Evolutionary conservation across 805 yeast species (phyloP).

Genomic region (Lipomyces chichibuensis): DNA sequence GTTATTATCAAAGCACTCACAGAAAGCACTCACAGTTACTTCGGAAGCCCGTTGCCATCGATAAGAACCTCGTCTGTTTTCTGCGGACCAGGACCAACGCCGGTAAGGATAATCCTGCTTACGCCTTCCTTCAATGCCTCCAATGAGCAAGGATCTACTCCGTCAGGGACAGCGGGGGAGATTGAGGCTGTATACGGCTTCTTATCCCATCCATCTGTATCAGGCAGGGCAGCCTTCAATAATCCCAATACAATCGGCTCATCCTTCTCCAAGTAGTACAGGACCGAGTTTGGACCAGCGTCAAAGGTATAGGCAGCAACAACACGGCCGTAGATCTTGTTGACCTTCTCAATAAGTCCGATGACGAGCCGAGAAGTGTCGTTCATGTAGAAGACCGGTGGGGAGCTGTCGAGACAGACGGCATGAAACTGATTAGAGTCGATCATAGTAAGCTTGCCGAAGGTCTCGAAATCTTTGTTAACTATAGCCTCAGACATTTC

Average conservation of each 20-base stretch:
- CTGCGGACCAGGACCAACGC: slow-evolving; percentile 87
- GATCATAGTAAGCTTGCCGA: slow-evolving; percentile 90
- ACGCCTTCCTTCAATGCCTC: slow-evolving; percentile 68
- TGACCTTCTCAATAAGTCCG: slow-evolving; percentile 75
- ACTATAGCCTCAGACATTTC: slow-evolving; percentile 79
- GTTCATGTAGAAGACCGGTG: slow-evolving; percentile 93
- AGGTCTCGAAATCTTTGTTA: slow-evolving; percentile 71
- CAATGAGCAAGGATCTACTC: slow-evolving; percentile 50
- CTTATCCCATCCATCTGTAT: slow-evolving; percentile 71
- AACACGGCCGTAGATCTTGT: slow-evolving; percentile 60
- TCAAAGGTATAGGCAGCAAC: slow-evolving; percentile 97
- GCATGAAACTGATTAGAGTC: slow-evolving; percentile 98
- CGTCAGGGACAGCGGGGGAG: slow-evolving; percentile 40
- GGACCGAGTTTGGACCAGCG: slow-evolving; percentile 98
- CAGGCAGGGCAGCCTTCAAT: slow-evolving; percentile 60
- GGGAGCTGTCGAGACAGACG: slow-evolving; percentile 91
- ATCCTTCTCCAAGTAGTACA: slow-evolving; percentile 79
- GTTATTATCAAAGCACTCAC: background rate
- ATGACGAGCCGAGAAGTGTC: slow-evolving; percentile 86
- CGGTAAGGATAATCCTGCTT: slow-evolving; percentile 78
- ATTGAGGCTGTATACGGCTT: slow-evolving; percentile 42
- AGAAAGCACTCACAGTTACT: slow-evolving; percentile 27
- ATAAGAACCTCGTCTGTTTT: slow-evolving; percentile 60
- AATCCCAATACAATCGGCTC: slow-evolving; percentile 75
- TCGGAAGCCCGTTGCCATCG: slow-evolving; percentile 64